These are phyloP conservation scores for Gardenia jasminoides DNA, from an alignment of 257 asterid genomes.

Conservation along the genomic window DNA sequence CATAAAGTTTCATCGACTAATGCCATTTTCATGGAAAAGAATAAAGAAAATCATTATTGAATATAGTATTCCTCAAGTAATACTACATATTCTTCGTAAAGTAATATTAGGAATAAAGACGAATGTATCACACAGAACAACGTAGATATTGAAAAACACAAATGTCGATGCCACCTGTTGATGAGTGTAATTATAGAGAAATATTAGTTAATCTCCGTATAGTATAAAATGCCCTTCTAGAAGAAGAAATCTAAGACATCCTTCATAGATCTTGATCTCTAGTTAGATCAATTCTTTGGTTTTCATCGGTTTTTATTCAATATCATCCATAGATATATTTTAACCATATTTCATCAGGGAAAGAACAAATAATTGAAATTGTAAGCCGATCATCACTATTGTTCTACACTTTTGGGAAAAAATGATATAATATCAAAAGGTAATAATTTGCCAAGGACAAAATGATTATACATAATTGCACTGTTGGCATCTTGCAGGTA, in stretches of 20 bases:
- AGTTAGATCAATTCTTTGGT: too few relatives aligned
- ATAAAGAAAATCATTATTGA: not conserved
- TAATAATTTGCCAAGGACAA: slow-evolving; percentile 1
- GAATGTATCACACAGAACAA: too few relatives aligned
- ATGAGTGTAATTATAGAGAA: too few relatives aligned
- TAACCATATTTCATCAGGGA: not conserved
- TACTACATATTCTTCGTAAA: too few relatives aligned
- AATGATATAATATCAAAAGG: not conserved
- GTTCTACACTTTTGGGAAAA: not conserved
- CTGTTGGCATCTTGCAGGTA: slow-evolving; percentile 8
- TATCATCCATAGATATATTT: not conserved
- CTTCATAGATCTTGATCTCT: too few relatives aligned
- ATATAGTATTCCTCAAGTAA: not conserved
- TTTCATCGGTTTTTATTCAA: too few relatives aligned
- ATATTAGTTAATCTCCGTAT: too few relatives aligned
- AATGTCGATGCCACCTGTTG: too few relatives aligned
- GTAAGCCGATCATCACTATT: not conserved
- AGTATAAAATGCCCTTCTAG: too few relatives aligned
- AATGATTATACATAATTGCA: not conserved
- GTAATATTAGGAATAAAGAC: too few relatives aligned
- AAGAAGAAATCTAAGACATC: not conserved
- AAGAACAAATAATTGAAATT: not conserved
- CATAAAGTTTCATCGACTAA: not conserved
- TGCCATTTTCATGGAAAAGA: not conserved
- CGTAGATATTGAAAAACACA: too few relatives aligned